Percentiles rank a stretch among this genome's conserved stretches.
These are phyloP conservation scores for Cornus florida DNA, from an alignment of 148 eudicot genomes.

Conservation along the genomic window DNA sequence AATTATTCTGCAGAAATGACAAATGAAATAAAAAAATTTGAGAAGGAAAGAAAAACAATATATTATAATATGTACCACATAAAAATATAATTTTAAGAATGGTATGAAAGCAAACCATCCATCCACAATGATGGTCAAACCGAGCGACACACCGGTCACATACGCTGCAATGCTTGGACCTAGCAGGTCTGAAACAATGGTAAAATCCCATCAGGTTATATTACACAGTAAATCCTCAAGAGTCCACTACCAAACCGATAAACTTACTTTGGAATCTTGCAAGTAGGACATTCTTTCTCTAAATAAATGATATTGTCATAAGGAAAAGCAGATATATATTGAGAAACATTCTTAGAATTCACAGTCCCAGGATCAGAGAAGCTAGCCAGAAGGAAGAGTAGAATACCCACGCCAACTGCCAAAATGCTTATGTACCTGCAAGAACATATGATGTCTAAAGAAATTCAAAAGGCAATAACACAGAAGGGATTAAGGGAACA, in stretches of 20 bases:
- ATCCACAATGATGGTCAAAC: conserved; percentile 98
- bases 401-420: conserved; percentile 81
- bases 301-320: conserved; percentile 78
- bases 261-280: conserved; percentile 85
- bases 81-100: neutral
- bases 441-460: conserved; percentile 25
- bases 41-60: neutral
- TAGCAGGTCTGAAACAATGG: conserved; percentile 71
- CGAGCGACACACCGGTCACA: conserved; percentile 95
- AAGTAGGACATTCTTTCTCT: conserved; percentile 84
- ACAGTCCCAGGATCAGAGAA: conserved; percentile 96
- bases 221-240: neutral
- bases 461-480: conserved; percentile 18
- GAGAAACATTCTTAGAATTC: conserved; percentile 72
- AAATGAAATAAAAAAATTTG: conserved; percentile 13
- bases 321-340: conserved; percentile 79
- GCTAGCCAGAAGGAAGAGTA: conserved; percentile 84
- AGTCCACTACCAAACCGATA: conserved; percentile 6
- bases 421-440: conserved; percentile 79
- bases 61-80: neutral
- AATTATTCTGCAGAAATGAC: conserved; percentile 77
- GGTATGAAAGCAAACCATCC: conserved; percentile 73
- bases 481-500: neutral
- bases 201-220: conserved; percentile 16
- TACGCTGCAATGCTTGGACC: conserved; percentile 96